Evolutionary conservation across 352 stramenopile genomes (phyloP).

Genomic region (Pythium phragmiticola): DNA sequence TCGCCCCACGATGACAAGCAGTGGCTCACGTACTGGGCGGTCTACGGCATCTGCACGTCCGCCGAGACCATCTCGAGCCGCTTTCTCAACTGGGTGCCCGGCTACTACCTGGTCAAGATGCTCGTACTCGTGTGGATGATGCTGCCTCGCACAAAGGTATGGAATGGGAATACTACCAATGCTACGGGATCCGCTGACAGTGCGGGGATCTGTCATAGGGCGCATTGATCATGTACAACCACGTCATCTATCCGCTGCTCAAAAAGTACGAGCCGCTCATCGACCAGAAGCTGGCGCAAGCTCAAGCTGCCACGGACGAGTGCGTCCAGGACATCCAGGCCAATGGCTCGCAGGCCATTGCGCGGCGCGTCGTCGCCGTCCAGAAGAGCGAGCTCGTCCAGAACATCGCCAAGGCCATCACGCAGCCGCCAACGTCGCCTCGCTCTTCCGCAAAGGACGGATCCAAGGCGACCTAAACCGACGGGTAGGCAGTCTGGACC

Average conservation of each 20-base stretch:
- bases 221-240: slow-evolving; percentile 65
- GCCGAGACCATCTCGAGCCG: slow-evolving; percentile 75
- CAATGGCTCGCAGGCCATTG: slow-evolving; percentile 47
- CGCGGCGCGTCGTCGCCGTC: slow-evolving; percentile 43
- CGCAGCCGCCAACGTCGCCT: slow-evolving; percentile 12
- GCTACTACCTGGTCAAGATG: slow-evolving; percentile 95
- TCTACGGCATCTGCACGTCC: slow-evolving; percentile 94
- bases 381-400: slow-evolving; percentile 57
- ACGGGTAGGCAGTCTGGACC: neutral
- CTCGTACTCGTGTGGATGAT: slow-evolving; percentile 96
- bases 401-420: slow-evolving; percentile 43
- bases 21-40: slow-evolving; percentile 96
- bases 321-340: slow-evolving; percentile 49
- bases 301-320: slow-evolving; percentile 42
- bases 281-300: slow-evolving; percentile 59
- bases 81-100: slow-evolving; percentile 80
- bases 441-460: slow-evolving; percentile 1
- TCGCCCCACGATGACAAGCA: slow-evolving; percentile 63
- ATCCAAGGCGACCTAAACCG: neutral
- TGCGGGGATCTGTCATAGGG: slow-evolving; percentile 28
- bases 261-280: slow-evolving; percentile 73
- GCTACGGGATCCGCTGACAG: neutral
- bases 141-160: slow-evolving; percentile 87
- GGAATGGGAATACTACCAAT: neutral
- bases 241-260: slow-evolving; percentile 54